Conservation (phyloP, 371 early-diverging fungal species). For the Chytridium lagenaria region DNA sequence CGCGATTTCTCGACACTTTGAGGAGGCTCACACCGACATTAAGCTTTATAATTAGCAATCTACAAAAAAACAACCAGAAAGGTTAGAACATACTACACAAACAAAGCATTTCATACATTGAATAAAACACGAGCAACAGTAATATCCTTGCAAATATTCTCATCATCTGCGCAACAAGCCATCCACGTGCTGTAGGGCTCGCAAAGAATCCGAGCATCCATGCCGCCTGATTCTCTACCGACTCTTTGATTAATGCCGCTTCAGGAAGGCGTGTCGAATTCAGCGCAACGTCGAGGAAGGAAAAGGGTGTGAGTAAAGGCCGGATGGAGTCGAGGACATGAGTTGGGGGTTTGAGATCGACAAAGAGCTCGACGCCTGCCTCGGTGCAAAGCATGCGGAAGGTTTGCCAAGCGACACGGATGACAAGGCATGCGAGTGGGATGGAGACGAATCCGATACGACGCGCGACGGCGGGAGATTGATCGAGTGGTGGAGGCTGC, state of each 20-base stretch:
- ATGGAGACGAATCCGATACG: conserved; percentile 90
- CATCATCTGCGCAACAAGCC: conserved; percentile 10
- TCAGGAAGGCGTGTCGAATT: too few species aligned
- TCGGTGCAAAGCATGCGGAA: conserved; percentile 61
- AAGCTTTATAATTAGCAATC: conserved; percentile 69
- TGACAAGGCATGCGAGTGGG: conserved; percentile 86
- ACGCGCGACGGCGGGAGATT: conserved; percentile 85
- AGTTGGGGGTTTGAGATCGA: conserved; percentile 16
- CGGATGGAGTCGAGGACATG: neutral
- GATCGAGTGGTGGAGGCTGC: conserved; percentile 69
- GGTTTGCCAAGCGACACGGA: conserved; percentile 77
- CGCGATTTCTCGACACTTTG: conserved; percentile 63
- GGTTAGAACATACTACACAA: conserved; percentile 12
- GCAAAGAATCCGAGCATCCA: neutral
- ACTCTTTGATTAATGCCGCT: neutral
- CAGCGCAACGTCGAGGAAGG: too few species aligned
- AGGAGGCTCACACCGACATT: conserved; percentile 75
- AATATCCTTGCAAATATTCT: conserved; percentile 37
- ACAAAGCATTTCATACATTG: conserved; percentile 42
- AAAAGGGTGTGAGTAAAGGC: too few species aligned
- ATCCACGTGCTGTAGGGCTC: neutral
- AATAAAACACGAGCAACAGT: conserved; percentile 47
- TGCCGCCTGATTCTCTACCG: neutral
- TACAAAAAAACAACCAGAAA: conserved; percentile 17
- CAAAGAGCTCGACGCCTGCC: conserved; percentile 24